These are phyloP conservation scores for Trichoderma sp. DNA, from an alignment of 2,329 filamentous ascomycete genomes.

Conservation along the genomic window DNA sequence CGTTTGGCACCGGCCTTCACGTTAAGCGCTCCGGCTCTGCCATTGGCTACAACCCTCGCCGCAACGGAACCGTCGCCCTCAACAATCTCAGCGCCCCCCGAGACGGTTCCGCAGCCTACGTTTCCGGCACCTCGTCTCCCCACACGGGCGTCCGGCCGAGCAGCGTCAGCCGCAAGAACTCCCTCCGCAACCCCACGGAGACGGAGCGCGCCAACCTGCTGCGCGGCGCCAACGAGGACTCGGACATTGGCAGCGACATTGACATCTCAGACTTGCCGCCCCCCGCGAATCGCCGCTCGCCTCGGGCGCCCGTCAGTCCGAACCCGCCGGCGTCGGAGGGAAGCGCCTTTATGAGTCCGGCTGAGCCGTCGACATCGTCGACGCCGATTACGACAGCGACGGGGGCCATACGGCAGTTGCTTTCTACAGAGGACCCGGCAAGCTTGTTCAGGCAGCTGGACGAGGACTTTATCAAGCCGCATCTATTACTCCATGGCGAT, in stretches of 20 bases:
- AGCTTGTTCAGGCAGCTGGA: slow-evolving; percentile 90
- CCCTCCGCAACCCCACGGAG: slow-evolving; percentile 49
- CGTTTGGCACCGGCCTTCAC: slow-evolving; percentile 70
- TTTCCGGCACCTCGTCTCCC: slow-evolving; percentile 57
- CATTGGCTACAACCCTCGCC: slow-evolving; percentile 75
- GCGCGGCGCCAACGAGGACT: slow-evolving; percentile 54
- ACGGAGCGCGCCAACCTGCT: slow-evolving; percentile 61
- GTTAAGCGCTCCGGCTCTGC: slow-evolving; percentile 77
- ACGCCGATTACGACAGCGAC: slow-evolving; percentile 64
- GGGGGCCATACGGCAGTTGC: slow-evolving; percentile 76
- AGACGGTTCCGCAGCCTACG: slow-evolving; percentile 50
- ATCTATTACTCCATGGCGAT: slow-evolving; percentile 76
- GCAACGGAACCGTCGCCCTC: slow-evolving; percentile 62
- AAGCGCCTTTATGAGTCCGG: slow-evolving; percentile 39
- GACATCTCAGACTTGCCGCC: slow-evolving; percentile 69
- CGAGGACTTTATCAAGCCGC: slow-evolving; percentile 94
- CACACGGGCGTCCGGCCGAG: slow-evolving; percentile 47
- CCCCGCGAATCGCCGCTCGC: slow-evolving; percentile 51
- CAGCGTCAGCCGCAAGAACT: slow-evolving; percentile 58
- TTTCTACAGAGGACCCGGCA: slow-evolving; percentile 84
- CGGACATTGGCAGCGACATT: slow-evolving; percentile 64
- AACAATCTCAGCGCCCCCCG: slow-evolving; percentile 50
- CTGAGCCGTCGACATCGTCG: slow-evolving; percentile 38
- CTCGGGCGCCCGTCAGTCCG: slow-evolving; percentile 39
- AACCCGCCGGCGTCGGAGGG: slow-evolving; percentile 35